Evolutionary conservation across 1,284 basidiomycete genomes (phyloP).

Genomic region (Irpex lacteus): DNA sequence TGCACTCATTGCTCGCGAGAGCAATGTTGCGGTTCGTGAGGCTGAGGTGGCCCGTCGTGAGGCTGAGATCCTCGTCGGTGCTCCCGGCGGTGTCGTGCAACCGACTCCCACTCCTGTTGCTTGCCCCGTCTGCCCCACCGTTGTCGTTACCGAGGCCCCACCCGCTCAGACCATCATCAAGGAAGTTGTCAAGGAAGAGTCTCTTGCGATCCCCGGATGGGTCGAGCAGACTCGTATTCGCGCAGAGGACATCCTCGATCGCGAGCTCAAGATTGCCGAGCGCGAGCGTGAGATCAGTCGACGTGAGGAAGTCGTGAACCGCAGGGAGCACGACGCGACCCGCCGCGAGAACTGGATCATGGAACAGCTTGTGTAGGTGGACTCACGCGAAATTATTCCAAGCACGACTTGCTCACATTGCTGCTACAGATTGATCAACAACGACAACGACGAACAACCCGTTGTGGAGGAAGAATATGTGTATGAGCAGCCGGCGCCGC

Average conservation of each 20-base stretch:
- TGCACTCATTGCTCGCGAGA: constrained; percentile 72
- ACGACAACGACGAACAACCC: constrained; percentile 58
- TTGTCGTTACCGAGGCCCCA: constrained; percentile 45
- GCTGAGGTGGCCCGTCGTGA: constrained; percentile 82
- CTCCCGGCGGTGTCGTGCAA: constrained; percentile 68
- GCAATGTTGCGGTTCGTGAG: constrained; percentile 72
- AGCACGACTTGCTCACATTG: constrained; percentile 16
- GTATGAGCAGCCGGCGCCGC: constrained; percentile 54
- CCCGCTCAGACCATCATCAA: constrained; percentile 79
- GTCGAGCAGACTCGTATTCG: constrained; percentile 58
- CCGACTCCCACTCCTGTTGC: constrained; percentile 43
- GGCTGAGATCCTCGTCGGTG: constrained; percentile 75
- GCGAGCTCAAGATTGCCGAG: constrained; percentile 78
- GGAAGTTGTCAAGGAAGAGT: constrained; percentile 78
- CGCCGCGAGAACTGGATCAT: constrained; percentile 84
- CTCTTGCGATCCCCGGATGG: constrained; percentile 73
- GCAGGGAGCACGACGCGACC: constrained; percentile 78
- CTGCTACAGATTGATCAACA: constrained; percentile 57
- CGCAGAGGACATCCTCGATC: constrained; percentile 75
- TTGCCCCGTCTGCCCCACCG: constrained; percentile 59
- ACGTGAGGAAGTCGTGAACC: constrained; percentile 78
- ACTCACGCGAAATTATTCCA: constrained; percentile 5
- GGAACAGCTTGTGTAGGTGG: constrained; percentile 79
- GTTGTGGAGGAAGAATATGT: constrained; percentile 80
- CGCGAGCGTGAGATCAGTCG: constrained; percentile 79